phyloP scores from a whole-genome alignment of 2,329 filamentous ascomycete genomes.

The Lachnellula suecica region DNA sequence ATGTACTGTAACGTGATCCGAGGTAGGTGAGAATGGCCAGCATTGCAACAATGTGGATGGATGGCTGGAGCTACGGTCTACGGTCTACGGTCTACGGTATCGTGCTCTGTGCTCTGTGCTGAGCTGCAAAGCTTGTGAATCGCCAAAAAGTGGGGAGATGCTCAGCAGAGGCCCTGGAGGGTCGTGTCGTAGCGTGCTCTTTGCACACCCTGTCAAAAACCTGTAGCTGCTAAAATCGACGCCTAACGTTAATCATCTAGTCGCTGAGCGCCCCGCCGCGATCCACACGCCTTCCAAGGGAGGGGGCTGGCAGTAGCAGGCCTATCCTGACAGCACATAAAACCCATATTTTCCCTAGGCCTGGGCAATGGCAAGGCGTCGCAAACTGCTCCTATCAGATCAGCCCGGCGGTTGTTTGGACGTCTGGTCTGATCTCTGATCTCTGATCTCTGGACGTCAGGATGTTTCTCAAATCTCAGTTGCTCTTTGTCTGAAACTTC shows the following conservation, averaged over 20 bases:
- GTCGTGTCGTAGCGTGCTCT: conserved; percentile 1
- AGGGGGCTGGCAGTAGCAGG: background rate
- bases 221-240: background rate
- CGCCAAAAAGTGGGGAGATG: background rate
- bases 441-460: background rate
- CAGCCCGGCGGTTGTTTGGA: background rate
- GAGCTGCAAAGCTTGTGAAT: background rate
- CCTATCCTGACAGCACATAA: conserved; percentile 1
- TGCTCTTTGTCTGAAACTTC: conserved; percentile 8
- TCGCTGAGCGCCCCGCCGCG: background rate
- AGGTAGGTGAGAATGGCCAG: background rate
- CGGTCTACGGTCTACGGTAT: too few species aligned
- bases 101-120: background rate
- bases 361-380: background rate
- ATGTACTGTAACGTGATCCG: background rate
- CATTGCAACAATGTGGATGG: background rate
- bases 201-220: conserved; percentile 5
- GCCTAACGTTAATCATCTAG: conserved; percentile 9
- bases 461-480: background rate
- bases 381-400: background rate
- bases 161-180: background rate
- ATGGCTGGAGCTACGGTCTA: background rate
- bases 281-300: background rate
- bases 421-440: too few species aligned
- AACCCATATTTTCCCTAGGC: background rate